A percentile compares a stretch with the other conserved stretches of the same genome.
Conservation (phyloP, 2,329 filamentous ascomycete genomes). For the Venturia effusa region DNA sequence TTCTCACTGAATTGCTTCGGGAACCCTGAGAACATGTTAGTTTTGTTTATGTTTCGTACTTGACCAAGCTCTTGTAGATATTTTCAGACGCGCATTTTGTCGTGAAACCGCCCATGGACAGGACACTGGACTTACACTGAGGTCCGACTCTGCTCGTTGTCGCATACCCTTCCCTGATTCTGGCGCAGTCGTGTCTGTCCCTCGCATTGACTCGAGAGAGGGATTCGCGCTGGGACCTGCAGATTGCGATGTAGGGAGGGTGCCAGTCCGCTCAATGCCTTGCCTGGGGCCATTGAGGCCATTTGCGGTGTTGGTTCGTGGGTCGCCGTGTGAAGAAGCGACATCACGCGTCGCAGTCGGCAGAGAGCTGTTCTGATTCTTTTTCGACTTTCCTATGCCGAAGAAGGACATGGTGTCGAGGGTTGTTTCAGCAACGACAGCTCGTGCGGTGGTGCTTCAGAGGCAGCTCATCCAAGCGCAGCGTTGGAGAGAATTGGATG, state of each 20-base stretch:
- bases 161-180: conserved; percentile 34
- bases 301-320: conserved; percentile 37
- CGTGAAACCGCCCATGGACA: background rate
- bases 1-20: background rate
- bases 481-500: background rate
- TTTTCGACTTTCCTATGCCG: conserved; percentile 33
- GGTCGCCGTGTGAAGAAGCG: conserved; percentile 42
- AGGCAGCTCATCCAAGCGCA: conserved; percentile 1
- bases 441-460: background rate
- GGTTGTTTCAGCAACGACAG: background rate
- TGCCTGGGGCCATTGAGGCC: conserved; percentile 19
- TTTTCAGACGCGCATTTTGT: background rate
- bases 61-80: background rate
- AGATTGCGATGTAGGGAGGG: conserved; percentile 17
- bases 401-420: conserved; percentile 39
- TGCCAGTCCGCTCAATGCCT: conserved; percentile 2
- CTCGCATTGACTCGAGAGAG: conserved; percentile 8
- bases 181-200: background rate
- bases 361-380: conserved; percentile 29
- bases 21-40: background rate
- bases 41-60: background rate
- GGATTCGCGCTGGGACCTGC: background rate
- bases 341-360: conserved; percentile 46
- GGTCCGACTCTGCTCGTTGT: conserved; percentile 10
- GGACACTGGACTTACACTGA: conserved; percentile 5